Conservation (phyloP, 129 eudicot genomes). For the Saposhnikovia divaricata region DNA sequence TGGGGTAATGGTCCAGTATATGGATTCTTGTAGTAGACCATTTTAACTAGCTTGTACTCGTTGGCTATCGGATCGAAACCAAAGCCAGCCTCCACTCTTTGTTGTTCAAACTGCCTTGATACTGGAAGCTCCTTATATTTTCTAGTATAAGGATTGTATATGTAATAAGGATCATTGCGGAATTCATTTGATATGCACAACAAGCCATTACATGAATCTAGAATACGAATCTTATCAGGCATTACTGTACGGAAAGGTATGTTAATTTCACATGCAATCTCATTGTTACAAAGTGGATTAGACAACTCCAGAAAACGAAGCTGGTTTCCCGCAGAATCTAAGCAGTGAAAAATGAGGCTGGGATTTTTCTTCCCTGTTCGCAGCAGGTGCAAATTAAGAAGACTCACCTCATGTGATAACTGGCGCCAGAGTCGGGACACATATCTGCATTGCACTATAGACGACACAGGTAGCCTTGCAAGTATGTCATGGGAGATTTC, state of each 20-base stretch:
- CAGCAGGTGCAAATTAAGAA: conserved; percentile 6
- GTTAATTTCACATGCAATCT: neutral
- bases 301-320: conserved; percentile 12
- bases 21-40: neutral
- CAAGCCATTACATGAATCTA: conserved; percentile 25
- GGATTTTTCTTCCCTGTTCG: neutral
- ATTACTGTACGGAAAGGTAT: neutral
- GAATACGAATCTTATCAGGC: conserved; percentile 5
- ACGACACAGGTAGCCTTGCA: neutral
- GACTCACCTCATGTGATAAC: conserved; percentile 12
- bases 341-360: conserved; percentile 19
- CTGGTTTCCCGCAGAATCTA: conserved; percentile 8
- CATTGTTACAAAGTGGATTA: neutral
- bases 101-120: neutral
- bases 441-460: conserved; percentile 4
- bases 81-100: conserved; percentile 15
- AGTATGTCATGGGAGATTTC: neutral
- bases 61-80: conserved; percentile 18
- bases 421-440: conserved; percentile 11
- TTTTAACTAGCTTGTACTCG: conserved; percentile 26
- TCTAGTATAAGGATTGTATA: conserved; percentile 23
- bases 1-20: neutral
- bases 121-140: conserved; percentile 13
- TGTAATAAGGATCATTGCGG: neutral
- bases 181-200: conserved; percentile 13